phyloP scores from a whole-genome alignment of 148 eudicot genomes.

The Camellia japonica region DNA sequence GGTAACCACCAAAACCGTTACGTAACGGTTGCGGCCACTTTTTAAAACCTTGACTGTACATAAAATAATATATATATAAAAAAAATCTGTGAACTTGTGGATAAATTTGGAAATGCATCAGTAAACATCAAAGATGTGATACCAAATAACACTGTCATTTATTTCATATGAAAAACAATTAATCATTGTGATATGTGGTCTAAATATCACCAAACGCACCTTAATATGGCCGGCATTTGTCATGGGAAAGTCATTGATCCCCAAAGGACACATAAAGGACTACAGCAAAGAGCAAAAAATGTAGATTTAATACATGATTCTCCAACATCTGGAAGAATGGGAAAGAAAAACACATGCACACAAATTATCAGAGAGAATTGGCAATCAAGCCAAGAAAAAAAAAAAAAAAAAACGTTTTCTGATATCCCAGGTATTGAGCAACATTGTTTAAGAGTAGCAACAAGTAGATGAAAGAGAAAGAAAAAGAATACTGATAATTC shows the following conservation, averaged over 20 bases:
- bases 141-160: background rate
- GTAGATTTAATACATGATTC: background rate
- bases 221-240: conserved; percentile 77
- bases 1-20: too few species aligned
- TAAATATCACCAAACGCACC: conserved; percentile 60
- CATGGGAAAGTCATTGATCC: conserved; percentile 96
- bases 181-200: background rate
- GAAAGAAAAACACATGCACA: background rate
- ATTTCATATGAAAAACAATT: background rate
- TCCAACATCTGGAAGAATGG: background rate
- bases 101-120: background rate
- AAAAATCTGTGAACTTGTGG: background rate
- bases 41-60: too few species aligned
- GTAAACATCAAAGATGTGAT: background rate
- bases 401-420: background rate
- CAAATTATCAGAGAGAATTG: background rate
- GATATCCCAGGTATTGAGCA: conserved; percentile 61
- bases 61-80: too few species aligned
- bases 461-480: conserved; percentile 38
- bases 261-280: conserved; percentile 99
- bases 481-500: background rate
- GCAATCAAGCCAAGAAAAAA: conserved; percentile 71
- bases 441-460: conserved; percentile 56
- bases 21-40: too few species aligned
- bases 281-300: conserved; percentile 28